A percentile compares a stretch with the other conserved stretches of the same genome.
phyloP scores from a whole-genome alignment of 2,329 filamentous ascomycete species.

The Dothideomycetidae sp. region DNA sequence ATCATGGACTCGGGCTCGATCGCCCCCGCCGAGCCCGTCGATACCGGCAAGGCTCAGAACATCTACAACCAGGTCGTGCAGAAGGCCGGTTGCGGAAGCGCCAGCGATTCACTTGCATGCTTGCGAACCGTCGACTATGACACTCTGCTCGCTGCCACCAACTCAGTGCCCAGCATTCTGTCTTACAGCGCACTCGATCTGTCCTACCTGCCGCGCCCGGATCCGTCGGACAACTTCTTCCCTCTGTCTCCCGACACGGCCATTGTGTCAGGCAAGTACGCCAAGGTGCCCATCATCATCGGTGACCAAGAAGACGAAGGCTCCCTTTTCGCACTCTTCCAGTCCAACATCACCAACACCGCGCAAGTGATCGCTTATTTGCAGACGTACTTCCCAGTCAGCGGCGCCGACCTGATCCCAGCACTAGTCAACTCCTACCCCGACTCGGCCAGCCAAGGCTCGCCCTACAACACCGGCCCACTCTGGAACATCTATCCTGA shows the following conservation, averaged over 20 bases:
- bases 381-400: constrained; percentile 44
- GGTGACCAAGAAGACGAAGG: constrained; percentile 72
- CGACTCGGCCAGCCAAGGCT: constrained; percentile 42
- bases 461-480: constrained; percentile 54
- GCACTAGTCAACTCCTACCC: constrained; percentile 50
- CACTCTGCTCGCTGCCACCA: constrained; percentile 46
- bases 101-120: constrained; percentile 33
- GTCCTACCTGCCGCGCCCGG: constrained; percentile 61
- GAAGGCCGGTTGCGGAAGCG: constrained; percentile 31
- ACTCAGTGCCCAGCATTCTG: constrained; percentile 54
- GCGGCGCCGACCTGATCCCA: constrained; percentile 34
- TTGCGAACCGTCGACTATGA: constrained; percentile 34
- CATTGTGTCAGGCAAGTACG: constrained; percentile 38
- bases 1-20: constrained; percentile 66
- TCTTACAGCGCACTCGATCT: constrained; percentile 55
- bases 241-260: constrained; percentile 49
- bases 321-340: constrained; percentile 58
- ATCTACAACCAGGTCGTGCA: constrained; percentile 35
- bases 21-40: constrained; percentile 38
- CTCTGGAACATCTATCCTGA: constrained; percentile 62
- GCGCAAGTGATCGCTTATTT: constrained; percentile 49
- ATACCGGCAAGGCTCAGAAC: constrained; percentile 49
- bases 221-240: constrained; percentile 42
- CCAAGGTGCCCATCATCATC: constrained; percentile 49
- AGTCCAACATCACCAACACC: constrained; percentile 51